Percentiles rank a stretch among this genome's conserved stretches.
Conservation (phyloP, 371 early-diverging fungal genomes). For the Quaeritorhiza haematococci region DNA sequence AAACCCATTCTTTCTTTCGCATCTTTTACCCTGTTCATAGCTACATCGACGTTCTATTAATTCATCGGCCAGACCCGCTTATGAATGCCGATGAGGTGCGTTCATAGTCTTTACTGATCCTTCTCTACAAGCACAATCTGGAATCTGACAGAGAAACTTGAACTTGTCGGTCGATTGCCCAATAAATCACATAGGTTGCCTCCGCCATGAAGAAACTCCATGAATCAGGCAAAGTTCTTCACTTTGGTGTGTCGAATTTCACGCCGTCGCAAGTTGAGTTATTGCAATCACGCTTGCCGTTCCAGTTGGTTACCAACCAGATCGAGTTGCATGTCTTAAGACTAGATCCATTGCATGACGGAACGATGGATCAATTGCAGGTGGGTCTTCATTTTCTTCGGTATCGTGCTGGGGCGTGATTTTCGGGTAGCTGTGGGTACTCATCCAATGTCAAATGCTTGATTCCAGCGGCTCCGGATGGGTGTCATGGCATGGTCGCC, state of each 20-base stretch:
- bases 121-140: too few species aligned
- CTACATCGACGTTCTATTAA: slow-evolving; percentile 31
- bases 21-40: too few species aligned
- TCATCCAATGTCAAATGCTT: slow-evolving; percentile 4
- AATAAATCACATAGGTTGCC: slow-evolving; percentile 5
- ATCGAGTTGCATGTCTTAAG: slow-evolving; percentile 17
- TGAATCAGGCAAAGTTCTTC: slow-evolving; percentile 12
- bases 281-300: slow-evolving; percentile 18
- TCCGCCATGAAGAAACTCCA: slow-evolving; percentile 14
- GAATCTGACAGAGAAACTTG: too few species aligned
- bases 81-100: slow-evolving; percentile 40
- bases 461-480: slow-evolving; percentile 11
- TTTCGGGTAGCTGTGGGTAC: slow-evolving; percentile 15
- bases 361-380: slow-evolving; percentile 11
- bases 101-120: too few species aligned
- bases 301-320: slow-evolving; percentile 29
- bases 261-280: slow-evolving; percentile 19
- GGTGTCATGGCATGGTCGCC: slow-evolving; percentile 37
- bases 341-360: slow-evolving; percentile 16
- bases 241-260: slow-evolving; percentile 33
- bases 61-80: slow-evolving; percentile 36
- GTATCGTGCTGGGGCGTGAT: slow-evolving; percentile 18
- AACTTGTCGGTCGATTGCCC: too few species aligned
- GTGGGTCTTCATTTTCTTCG: slow-evolving; percentile 11
- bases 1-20: too few species aligned